Evolutionary conservation across 352 stramenopile species (phyloP).

Genomic region (Phytophthora megakarya): DNA sequence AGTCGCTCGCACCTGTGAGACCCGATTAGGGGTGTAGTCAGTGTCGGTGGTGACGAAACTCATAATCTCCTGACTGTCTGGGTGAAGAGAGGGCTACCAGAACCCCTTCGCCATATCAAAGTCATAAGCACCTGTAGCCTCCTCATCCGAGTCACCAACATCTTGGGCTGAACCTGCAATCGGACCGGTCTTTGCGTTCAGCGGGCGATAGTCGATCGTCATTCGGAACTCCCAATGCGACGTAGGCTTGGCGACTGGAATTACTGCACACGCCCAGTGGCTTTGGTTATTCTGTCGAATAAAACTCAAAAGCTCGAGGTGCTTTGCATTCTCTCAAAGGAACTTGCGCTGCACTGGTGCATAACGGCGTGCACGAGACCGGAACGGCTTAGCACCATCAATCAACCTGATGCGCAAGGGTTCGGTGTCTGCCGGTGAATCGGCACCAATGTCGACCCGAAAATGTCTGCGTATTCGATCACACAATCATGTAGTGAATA

Average conservation of each 20-base stretch:
- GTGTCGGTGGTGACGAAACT: slow-evolving; percentile 23
- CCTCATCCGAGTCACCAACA: no score
- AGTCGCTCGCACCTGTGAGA: slow-evolving; percentile 10
- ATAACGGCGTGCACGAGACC: slow-evolving; percentile 2
- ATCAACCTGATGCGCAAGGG: slow-evolving; percentile 1
- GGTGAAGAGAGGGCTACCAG: neutral
- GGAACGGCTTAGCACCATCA: slow-evolving; percentile 1
- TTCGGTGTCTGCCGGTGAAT: neutral
- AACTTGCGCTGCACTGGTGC: neutral
- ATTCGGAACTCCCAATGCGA: no score
- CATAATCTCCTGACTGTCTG: slow-evolving; percentile 4
- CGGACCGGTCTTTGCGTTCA: no score
- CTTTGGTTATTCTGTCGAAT: slow-evolving; percentile 2
- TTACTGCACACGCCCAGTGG: neutral
- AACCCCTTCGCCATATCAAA: neutral
- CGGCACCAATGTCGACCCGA: neutral
- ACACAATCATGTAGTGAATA: slow-evolving; percentile 1
- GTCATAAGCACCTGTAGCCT: no score
- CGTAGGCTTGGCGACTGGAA: neutral
- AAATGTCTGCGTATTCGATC: slow-evolving; percentile 12
- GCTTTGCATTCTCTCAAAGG: slow-evolving; percentile 7
- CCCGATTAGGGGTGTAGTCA: slow-evolving; percentile 15
- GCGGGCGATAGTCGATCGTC: no score
- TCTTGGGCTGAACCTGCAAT: no score
- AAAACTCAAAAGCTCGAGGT: neutral